phyloP scores from a whole-genome alignment of 225 moss, liverwort and hornwort genomes.

The Ulota crispa region DNA sequence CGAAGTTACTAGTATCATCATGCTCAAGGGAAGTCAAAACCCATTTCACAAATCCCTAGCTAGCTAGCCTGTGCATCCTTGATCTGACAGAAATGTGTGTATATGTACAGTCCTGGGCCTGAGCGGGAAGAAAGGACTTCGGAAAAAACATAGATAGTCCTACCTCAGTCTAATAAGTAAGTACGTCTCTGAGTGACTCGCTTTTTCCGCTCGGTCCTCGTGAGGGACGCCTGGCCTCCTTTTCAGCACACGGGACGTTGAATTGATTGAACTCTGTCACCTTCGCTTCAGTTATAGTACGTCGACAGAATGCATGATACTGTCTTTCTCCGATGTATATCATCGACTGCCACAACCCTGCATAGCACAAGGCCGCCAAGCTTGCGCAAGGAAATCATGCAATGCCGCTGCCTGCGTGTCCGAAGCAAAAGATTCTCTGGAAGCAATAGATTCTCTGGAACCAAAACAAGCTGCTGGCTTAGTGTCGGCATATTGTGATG shows the following conservation, averaged over 20 bases:
- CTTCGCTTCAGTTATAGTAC: neutral
- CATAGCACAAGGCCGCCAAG: slow-evolving; percentile 35
- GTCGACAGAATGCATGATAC: no score
- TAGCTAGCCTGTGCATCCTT: neutral
- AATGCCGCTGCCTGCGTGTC: slow-evolving; percentile 5
- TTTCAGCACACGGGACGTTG: neutral
- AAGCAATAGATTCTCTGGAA: neutral
- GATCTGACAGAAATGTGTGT: neutral
- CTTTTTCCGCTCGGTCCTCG: neutral
- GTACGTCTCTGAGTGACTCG: neutral
- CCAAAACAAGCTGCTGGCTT: slow-evolving; percentile 27
- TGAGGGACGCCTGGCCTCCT: slow-evolving; percentile 14
- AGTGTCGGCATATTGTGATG: slow-evolving; percentile 22
- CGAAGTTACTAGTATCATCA: neutral
- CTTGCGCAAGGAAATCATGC: slow-evolving; percentile 41
- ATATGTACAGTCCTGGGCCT: slow-evolving; percentile 18
- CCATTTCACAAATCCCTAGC: neutral
- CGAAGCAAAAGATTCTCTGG: neutral
- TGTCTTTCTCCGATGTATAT: no score
- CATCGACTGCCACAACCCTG: slow-evolving; percentile 11
- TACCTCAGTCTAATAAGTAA: neutral
- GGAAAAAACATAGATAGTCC: neutral
- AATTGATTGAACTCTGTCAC: neutral
- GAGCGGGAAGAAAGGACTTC: neutral
- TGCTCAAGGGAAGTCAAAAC: neutral